Base-by-base conservation (phyloP, 768 basidiomycete genomes). In the Phallus indusiatus region DNA sequence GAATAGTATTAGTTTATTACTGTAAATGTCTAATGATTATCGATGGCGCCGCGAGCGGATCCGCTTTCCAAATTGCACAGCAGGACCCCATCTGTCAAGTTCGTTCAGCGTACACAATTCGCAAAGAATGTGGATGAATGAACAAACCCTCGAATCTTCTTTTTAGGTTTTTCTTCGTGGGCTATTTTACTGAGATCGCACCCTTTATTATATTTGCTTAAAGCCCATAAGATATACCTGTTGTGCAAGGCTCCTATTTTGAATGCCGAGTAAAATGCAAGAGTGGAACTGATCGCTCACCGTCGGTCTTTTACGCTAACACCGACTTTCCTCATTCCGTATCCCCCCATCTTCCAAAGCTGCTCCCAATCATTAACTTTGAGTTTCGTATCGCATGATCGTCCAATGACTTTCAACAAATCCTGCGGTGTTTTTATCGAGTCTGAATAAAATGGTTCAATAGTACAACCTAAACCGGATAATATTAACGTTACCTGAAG, bases 181-280 rank as follows among this genome's bases (percentile, higher is more conserved):
- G 84, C 83, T 68, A 89, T 88, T 9, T 78, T 75, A 18, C 74
- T 67, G 1, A 87, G 74, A 1, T 81, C 72, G 24, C 74, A 65
- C 1, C 81, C 83, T 55, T 74, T 73, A 22, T 88, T 78, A 69
- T 78, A 93, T 67, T 89, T 91, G 67, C 88, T 82, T 83, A 90
- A 83, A 64, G 84, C 84, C 90, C 89, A 91, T 8, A 91, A 72
- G 59, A 91, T 81, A 65, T 93, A 93, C 67, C 90, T 92, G 59
- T 24, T 47, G 46, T 22, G 18, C n/a, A 21, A 34, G 47, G 17
- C 16, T 12, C 28, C 28, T 7, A 17, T 33, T 50, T 24, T 54
- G 35, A 60, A n/a, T 8, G 34, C 20, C 47, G 21, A 36, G 59
- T 49, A 17, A 47, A 58, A 46, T 5, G 47, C 24, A 52, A 12